Conservation (phyloP, 75 land plant species). For the Larix kaempferi region DNA sequence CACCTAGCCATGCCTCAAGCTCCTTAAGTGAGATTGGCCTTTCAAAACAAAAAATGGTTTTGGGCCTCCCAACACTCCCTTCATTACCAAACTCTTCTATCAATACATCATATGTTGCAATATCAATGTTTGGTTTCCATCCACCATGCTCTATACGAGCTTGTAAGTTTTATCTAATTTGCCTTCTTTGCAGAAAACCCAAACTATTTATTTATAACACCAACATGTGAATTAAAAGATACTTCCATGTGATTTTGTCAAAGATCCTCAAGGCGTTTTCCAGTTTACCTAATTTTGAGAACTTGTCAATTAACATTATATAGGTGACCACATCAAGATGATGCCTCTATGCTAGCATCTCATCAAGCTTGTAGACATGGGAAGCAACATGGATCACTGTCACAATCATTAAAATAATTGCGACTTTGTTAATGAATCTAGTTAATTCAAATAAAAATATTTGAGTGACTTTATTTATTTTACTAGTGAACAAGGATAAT, state of each 20-base stretch:
- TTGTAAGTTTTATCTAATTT: slow-evolving; percentile 23
- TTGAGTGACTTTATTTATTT: no score
- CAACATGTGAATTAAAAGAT: slow-evolving; percentile 17
- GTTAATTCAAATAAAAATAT: no score
- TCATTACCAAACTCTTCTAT: slow-evolving; percentile 18
- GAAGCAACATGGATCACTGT: no score
- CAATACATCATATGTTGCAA: slow-evolving; percentile 21
- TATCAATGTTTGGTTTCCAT: slow-evolving; percentile 13
- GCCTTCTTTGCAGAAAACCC: slow-evolving; percentile 22
- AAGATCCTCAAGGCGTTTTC: slow-evolving; percentile 13
- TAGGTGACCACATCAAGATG: slow-evolving; percentile 37
- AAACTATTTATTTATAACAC: slow-evolving; percentile 15
- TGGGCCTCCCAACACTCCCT: slow-evolving; percentile 4
- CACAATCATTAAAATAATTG: no score
- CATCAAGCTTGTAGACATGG: slow-evolving; percentile 5
- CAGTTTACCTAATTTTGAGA: slow-evolving; percentile 11
- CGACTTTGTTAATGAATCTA: no score
- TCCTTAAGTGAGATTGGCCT: no score
- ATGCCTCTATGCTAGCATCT: slow-evolving; percentile 22
- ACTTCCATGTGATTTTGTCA: slow-evolving; percentile 4
- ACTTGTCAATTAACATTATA: slow-evolving; percentile 23
- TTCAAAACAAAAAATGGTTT: neutral
- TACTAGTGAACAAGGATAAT: no score
- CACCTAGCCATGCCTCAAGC: no score
- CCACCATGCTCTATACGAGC: slow-evolving; percentile 21